phyloP scores from a whole-genome alignment of 805 yeast genomes.

The Candida orba region DNA sequence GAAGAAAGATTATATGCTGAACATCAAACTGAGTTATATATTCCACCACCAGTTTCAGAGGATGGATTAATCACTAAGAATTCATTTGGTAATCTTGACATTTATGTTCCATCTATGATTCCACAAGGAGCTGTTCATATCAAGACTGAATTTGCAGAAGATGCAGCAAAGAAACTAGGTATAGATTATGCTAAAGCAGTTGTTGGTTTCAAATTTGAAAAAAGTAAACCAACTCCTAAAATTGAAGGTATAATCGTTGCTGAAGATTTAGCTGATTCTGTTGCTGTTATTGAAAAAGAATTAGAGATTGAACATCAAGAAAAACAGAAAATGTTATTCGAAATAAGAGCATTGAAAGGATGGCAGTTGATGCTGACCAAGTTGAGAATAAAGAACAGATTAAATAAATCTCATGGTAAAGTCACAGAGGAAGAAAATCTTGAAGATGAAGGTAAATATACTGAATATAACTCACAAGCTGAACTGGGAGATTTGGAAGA shows the following conservation, averaged over 20 bases:
- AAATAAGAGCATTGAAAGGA: slow-evolving; percentile 40
- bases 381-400: slow-evolving; percentile 33
- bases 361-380: slow-evolving; percentile 40
- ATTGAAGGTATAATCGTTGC: slow-evolving; percentile 76
- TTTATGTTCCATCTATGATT: slow-evolving; percentile 72
- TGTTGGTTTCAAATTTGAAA: slow-evolving; percentile 72
- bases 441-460: slow-evolving; percentile 9
- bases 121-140: slow-evolving; percentile 73
- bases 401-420: slow-evolving; percentile 41
- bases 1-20: slow-evolving; percentile 67
- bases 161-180: slow-evolving; percentile 64
- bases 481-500: slow-evolving; percentile 13
- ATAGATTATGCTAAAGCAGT: slow-evolving; percentile 86
- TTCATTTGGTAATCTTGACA: slow-evolving; percentile 77
- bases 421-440: slow-evolving; percentile 8
- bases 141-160: slow-evolving; percentile 43
- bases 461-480: slow-evolving; percentile 10
- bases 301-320: slow-evolving; percentile 37
- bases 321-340: slow-evolving; percentile 35
- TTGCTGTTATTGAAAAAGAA: slow-evolving; percentile 41
- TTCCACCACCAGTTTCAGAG: slow-evolving; percentile 46
- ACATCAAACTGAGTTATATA: slow-evolving; percentile 66
- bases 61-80: slow-evolving; percentile 70
- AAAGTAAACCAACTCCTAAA: slow-evolving; percentile 48
- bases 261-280: slow-evolving; percentile 51